Evolutionary conservation across 2,329 filamentous ascomycete genomes (phyloP).

Genomic region (Stenocarpella maydis): DNA sequence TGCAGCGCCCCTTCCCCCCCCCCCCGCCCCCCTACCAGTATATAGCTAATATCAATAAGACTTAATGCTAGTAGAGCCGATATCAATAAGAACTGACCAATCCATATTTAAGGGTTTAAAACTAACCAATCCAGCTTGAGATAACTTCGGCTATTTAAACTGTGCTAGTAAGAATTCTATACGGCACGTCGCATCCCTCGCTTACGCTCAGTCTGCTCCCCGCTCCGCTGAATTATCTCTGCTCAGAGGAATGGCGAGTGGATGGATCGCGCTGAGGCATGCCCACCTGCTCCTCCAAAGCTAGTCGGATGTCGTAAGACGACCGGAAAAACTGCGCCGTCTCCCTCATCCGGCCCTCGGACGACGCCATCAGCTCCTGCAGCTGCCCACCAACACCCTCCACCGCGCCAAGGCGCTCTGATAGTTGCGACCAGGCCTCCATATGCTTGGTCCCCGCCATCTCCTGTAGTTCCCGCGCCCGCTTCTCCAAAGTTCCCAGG

Average conservation of each 20-base stretch:
- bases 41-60: no score
- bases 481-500: background rate
- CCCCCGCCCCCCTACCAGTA: no score
- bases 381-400: background rate
- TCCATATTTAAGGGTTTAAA: no score
- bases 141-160: no score
- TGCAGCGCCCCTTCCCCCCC: no score
- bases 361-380: background rate
- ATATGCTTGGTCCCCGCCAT: background rate
- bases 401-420: background rate
- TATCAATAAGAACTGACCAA: no score
- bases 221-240: no score
- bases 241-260: background rate
- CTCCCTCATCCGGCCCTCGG: background rate
- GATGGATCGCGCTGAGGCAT: background rate
- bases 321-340: background rate
- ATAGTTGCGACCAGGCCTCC: background rate
- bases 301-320: background rate
- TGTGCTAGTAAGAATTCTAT: no score
- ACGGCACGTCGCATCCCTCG: no score
- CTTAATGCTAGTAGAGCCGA: no score
- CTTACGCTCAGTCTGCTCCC: no score
- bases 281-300: background rate
- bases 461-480: background rate
- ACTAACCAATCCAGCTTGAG: no score